A percentile compares a stretch with the other conserved stretches of the same genome.
These are phyloP conservation scores for Crucibulum laeve DNA, from an alignment of 768 basidiomycete genomes.

Conservation along the genomic window DNA sequence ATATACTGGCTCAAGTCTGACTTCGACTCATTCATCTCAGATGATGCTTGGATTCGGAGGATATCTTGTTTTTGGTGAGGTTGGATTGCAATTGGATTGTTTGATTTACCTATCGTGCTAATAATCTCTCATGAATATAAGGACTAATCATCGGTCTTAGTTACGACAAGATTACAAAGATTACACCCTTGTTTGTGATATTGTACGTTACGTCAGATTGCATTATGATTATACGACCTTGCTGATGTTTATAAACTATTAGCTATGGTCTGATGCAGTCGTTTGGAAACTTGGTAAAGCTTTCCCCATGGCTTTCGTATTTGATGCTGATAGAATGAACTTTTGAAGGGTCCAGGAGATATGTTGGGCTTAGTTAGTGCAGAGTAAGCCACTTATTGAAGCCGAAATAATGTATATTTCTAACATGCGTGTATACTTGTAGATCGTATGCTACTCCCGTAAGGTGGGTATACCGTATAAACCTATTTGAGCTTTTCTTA, in stretches of 20 bases:
- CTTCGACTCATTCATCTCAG: slow-evolving; percentile 20
- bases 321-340: slow-evolving; percentile 2
- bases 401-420: background rate
- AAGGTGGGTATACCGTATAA: slow-evolving; percentile 27
- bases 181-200: slow-evolving; percentile 62
- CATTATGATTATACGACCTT: background rate
- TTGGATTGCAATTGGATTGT: slow-evolving; percentile 1
- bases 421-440: slow-evolving; percentile 3
- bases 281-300: slow-evolving; percentile 56
- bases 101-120: slow-evolving; percentile 4
- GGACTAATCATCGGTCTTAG: slow-evolving; percentile 55
- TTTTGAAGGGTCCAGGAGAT: slow-evolving; percentile 59
- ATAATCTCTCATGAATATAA: too few species aligned
- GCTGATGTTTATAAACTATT: slow-evolving; percentile 1
- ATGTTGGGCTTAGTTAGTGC: slow-evolving; percentile 65
- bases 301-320: background rate
- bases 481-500: background rate
- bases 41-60: slow-evolving; percentile 69
- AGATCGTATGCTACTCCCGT: slow-evolving; percentile 65
- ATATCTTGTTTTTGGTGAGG: slow-evolving; percentile 58
- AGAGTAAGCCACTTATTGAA: slow-evolving; percentile 38
- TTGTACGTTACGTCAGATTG: slow-evolving; percentile 36
- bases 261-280: slow-evolving; percentile 75
- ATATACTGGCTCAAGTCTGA: background rate
- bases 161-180: slow-evolving; percentile 59